Conservation (phyloP, 768 basidiomycete species). For the Mycena sanguinolenta region DNA sequence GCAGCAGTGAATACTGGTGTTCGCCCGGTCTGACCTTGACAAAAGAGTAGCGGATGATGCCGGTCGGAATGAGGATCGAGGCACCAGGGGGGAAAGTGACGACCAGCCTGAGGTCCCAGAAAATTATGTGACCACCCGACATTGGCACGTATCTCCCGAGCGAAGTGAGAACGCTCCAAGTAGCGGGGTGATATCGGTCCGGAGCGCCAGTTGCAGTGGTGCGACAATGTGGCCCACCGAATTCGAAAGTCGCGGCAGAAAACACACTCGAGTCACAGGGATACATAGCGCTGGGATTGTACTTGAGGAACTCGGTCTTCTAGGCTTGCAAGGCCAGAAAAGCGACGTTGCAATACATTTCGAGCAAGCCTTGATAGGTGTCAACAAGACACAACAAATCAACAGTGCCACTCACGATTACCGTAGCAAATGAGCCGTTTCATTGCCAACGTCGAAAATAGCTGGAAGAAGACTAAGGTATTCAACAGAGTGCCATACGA, state of each 20-base stretch:
- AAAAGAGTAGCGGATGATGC: too few species aligned
- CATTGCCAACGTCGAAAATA: slow-evolving; percentile 3
- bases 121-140: too few species aligned
- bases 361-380: background rate
- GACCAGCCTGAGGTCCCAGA: too few species aligned
- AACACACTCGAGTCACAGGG: slow-evolving; percentile 8
- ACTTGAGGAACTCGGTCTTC: background rate
- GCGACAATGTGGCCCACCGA: slow-evolving; percentile 6
- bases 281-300: background rate
- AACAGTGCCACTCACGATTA: slow-evolving; percentile 5
- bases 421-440: slow-evolving; percentile 3
- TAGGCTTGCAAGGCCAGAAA: too few species aligned
- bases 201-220: background rate
- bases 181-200: background rate
- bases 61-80: too few species aligned
- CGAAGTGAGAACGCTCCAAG: slow-evolving; percentile 4
- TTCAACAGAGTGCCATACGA: slow-evolving; percentile 1
- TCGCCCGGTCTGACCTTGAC: too few species aligned
- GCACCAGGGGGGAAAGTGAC: too few species aligned
- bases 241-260: slow-evolving; percentile 7
- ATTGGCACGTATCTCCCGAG: background rate
- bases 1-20: background rate
- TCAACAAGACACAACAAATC: background rate
- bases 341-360: background rate
- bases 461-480: background rate